Base-by-base conservation (phyloP, 2,329 filamentous ascomycete species). In the Simplicillium sp. region DNA sequence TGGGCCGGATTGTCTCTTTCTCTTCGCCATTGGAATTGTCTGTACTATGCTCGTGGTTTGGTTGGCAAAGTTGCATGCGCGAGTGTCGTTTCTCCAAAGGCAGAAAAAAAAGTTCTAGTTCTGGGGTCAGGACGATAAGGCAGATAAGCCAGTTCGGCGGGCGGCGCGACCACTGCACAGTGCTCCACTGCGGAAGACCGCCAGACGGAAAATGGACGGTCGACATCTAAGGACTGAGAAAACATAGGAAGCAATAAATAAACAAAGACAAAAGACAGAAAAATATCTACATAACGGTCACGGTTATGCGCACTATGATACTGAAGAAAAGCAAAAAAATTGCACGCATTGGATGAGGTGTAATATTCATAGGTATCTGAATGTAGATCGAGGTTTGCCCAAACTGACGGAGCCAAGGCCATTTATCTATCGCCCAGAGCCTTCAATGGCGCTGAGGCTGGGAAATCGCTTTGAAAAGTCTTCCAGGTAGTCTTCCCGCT, bases 381-480 rank as follows among this genome's bases (percentile, higher is more conserved):
- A 25, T 5, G 20, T 25, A 25, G 20, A 25, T 25, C 9, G 5
- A 25, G 20, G 20, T 25, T 25, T 5, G 5, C 20, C 9, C n/a
- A n/a, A n/a, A n/a, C 6, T 25, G 20, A 6, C 20, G 20, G 9
- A 25, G 20, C 9, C 20, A 6, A 25, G 5, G 9, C 20, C 9
- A 25, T 33, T 13, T 13, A 33, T 33, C 29, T 31, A 31, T 31
- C 9, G 31, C 7, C 36, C 20, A 12, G 34, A 35, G 16, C 42
- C 39, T 37, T 96, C 89, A 50, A 96, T 76, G 9, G 87, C 77
- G 42, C 80, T 82, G 44, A 97, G 65, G 56, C 84, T 94, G 1
- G 90, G 90, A 61, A 88, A 96, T 44, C 87, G 72, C 61, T 88
- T 88, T 45, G 81, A 82, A 58, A 97, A 96, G 55, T 86, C 62